Evolutionary conservation across 441 rosid genomes (phyloP).

Genomic region (Oxalis stricta): DNA sequence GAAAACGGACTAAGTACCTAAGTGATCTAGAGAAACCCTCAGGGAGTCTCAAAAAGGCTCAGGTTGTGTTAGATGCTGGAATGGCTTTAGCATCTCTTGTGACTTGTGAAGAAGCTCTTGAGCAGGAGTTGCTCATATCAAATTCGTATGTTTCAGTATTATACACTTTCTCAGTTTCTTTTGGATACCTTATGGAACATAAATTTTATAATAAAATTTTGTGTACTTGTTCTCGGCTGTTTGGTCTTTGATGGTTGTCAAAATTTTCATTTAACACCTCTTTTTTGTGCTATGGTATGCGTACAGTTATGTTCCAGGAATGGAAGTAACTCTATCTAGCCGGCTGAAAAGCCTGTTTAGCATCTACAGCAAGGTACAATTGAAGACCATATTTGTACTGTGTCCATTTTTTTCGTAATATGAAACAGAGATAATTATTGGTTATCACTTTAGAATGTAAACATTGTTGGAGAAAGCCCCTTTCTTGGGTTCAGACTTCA

Average conservation of each 20-base stretch:
- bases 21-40: conserved; percentile 29
- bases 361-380: conserved; percentile 53
- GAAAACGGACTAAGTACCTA: conserved; percentile 36
- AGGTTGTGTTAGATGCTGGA: conserved; percentile 59
- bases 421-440: too few species aligned
- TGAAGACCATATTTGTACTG: too few species aligned
- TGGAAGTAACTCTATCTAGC: conserved; percentile 67
- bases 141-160: conserved; percentile 49
- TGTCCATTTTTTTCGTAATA: neutral
- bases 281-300: neutral
- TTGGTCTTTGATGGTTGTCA: conserved; percentile 3
- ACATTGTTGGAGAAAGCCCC: too few species aligned
- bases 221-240: conserved; percentile 1
- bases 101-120: conserved; percentile 64
- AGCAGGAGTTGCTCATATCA: conserved; percentile 49
- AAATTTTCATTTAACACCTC: conserved; percentile 1
- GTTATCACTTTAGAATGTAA: too few species aligned
- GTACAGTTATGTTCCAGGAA: conserved; percentile 66
- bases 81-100: conserved; percentile 57
- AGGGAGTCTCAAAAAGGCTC: conserved; percentile 22
- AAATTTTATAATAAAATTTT: too few species aligned
- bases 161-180: conserved; percentile 5
- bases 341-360: conserved; percentile 60
- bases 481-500: too few species aligned
- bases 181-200: neutral